Base-by-base conservation (phyloP, 2,329 filamentous ascomycete species). In the Ceratocystis colombiana region DNA sequence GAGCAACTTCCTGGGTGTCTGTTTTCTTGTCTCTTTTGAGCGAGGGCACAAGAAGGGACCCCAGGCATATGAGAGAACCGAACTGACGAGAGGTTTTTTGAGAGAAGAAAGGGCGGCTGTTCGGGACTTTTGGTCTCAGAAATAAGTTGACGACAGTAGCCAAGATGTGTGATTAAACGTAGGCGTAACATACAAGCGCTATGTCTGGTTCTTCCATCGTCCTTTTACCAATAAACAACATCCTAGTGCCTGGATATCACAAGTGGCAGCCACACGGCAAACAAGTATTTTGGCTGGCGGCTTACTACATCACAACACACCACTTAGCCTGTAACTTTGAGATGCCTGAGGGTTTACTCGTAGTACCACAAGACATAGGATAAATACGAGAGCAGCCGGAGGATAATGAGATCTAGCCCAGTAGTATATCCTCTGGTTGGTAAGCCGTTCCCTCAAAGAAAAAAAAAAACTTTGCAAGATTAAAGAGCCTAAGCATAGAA, bases 81-180 rank as follows among this genome's bases (percentile, higher is more conserved):
- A 57, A n/a, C 7, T 30, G 53, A 57, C 15, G 53, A 25, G 50
- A 28, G 46, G 46, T 5, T 30, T 57, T 57, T 30, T 33, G 53
- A 17, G 12, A 28, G 53, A 6, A 15, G 12, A 57, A 57, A 57
- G 48, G 53, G 22, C n/a, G n/a, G 46, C 25, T 22, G 28, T n/a
- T 57, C 22, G 22, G 53, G 53, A 30, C 22, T 57, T 57, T 57
- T 57, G 25, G 22, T 30, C 22, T 12, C 53, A 57, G 28, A 57
- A 57, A 57, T 28, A 57, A 30, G 22, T 57, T 33, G 53, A 57
- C 28, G 53, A 41, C 37, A 41, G 37, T 12, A 57, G 28, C 28
- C 53, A 30, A 57, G 22, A 57, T 57, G 53, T 57, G 53, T 57
- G 53, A 57, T 57, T 57, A 17, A 17, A n/a, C 12, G 15, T 22